These are phyloP conservation scores for Trypanosomatidae sp. DNA, from an alignment of 208 protist species.

Conservation along the genomic window DNA sequence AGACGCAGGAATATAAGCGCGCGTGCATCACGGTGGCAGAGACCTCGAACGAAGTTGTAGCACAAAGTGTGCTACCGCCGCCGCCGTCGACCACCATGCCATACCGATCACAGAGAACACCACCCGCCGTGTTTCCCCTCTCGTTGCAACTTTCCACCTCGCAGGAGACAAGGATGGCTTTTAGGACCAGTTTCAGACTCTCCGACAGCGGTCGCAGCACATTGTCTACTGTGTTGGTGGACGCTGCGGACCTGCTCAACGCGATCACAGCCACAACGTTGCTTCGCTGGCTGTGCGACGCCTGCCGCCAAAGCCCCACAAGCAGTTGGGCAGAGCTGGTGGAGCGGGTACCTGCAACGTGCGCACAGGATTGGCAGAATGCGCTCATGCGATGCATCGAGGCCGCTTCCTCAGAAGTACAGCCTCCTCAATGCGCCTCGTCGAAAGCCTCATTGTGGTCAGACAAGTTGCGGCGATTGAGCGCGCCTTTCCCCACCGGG, in stretches of 20 bases:
- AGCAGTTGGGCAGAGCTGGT: slow-evolving; percentile 21
- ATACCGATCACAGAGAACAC: not conserved
- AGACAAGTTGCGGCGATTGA: not conserved
- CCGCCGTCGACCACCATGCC: not conserved
- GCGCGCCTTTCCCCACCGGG: not conserved
- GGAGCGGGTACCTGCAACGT: slow-evolving; percentile 1
- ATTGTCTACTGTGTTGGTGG: slow-evolving; percentile 2
- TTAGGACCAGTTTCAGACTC: not conserved
- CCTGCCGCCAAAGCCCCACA: slow-evolving; percentile 19
- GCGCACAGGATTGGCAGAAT: slow-evolving; percentile 18
- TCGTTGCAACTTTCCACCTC: not conserved
- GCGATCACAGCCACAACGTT: slow-evolving; percentile 8
- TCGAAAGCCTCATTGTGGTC: not conserved
- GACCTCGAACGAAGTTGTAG: not conserved
- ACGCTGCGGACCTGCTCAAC: slow-evolving; percentile 19
- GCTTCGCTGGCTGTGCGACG: slow-evolving; percentile 21
- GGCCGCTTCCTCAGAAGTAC: not conserved
- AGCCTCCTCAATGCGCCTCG: not conserved
- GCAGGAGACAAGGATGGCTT: not conserved
- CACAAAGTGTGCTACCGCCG: not conserved
- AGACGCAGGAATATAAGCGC: not conserved
- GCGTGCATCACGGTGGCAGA: not conserved
- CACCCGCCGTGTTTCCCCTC: slow-evolving; percentile 6
- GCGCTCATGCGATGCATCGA: slow-evolving; percentile 1
- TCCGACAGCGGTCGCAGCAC: not conserved